phyloP scores from a whole-genome alignment of 2,329 filamentous ascomycete species.

The Diaporthe ampelina region DNA sequence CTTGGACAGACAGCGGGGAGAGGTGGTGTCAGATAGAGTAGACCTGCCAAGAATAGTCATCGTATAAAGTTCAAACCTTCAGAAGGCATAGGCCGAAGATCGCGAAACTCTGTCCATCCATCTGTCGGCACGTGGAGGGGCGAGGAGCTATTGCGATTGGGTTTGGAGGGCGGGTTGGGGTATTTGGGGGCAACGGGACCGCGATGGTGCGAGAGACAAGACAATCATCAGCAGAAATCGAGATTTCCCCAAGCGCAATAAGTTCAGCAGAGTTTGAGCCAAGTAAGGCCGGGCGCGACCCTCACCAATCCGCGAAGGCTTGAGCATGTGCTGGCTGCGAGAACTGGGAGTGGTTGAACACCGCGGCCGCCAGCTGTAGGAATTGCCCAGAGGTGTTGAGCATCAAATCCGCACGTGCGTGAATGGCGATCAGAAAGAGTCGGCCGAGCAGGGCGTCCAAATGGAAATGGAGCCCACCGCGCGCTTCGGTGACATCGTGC shows the following conservation, averaged over 20 bases:
- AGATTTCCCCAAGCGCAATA: conserved; percentile 7
- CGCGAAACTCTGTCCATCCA: conserved; percentile 30
- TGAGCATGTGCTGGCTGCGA: conserved; percentile 11
- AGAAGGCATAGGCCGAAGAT: conserved; percentile 33
- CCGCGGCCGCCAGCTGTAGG: background rate
- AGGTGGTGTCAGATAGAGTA: conserved; percentile 14
- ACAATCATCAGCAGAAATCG: conserved; percentile 25
- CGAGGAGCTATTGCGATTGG: conserved; percentile 31
- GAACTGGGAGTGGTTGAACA: background rate
- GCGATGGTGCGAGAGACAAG: conserved; percentile 6
- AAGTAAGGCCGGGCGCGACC: background rate
- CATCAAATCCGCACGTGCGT: background rate
- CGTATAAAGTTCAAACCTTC: conserved; percentile 17
- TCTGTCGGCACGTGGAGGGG: conserved; percentile 20
- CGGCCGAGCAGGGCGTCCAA: background rate
- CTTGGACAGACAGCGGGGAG: background rate
- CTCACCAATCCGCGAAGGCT: background rate
- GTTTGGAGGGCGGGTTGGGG: conserved; percentile 6
- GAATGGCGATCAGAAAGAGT: conserved; percentile 1
- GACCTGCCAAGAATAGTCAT: conserved; percentile 25
- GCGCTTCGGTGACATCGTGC: conserved; percentile 29
- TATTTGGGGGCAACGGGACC: background rate
- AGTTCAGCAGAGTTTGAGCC: conserved; percentile 13
- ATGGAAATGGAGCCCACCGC: background rate
- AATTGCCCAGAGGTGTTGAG: background rate